Conservation (phyloP, 1,139 yeast species). For the Geotrichum bryndzae region DNA sequence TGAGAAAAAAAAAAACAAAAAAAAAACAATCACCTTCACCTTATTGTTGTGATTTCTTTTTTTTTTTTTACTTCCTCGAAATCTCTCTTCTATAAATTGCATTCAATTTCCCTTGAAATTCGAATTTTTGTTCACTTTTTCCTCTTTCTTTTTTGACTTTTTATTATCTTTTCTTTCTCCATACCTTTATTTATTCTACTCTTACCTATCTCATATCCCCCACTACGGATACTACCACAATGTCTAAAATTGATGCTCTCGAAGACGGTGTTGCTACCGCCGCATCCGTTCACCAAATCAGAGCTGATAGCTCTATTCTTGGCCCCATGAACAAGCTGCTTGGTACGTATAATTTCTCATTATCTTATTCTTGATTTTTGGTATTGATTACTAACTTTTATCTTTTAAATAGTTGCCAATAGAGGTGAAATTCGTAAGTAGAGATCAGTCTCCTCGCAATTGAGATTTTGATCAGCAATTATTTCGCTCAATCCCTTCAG, state of each 20-base stretch:
- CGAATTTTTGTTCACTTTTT: background rate
- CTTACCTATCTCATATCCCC: background rate
- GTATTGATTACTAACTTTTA: background rate
- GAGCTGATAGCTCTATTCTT: slow-evolving; percentile 36
- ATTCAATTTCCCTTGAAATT: background rate
- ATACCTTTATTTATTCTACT: background rate
- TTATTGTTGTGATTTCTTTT: background rate
- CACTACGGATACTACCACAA: background rate
- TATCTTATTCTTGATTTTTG: background rate
- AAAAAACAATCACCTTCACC: background rate
- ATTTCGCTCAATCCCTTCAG: background rate
- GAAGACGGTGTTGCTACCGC: slow-evolving; percentile 17
- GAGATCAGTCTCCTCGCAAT: background rate
- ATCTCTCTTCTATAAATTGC: background rate
- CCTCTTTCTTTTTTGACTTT: background rate
- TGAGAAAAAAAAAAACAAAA: background rate
- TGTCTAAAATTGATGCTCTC: slow-evolving; percentile 8
- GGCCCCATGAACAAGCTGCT: slow-evolving; percentile 40
- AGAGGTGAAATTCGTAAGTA: slow-evolving; percentile 77
- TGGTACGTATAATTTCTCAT: slow-evolving; percentile 21
- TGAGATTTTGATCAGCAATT: background rate
- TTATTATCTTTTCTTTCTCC: background rate
- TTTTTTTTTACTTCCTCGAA: background rate
- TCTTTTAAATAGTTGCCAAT: slow-evolving; percentile 64
- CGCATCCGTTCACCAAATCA: slow-evolving; percentile 28